These are phyloP conservation scores for Elongisporangium undulatum DNA, from an alignment of 352 stramenopile species.

Conservation along the genomic window DNA sequence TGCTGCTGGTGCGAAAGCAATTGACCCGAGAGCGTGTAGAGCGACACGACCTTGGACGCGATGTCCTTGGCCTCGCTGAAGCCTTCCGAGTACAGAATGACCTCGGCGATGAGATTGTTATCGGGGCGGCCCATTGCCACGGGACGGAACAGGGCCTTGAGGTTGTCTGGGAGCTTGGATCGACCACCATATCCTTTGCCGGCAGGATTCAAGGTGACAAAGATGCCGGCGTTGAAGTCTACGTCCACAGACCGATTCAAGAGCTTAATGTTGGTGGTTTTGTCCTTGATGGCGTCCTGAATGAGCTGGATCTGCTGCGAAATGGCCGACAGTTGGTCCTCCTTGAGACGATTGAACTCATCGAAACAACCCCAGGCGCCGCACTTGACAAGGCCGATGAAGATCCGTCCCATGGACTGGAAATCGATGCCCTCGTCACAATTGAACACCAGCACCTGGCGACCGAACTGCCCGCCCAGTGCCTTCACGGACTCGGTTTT, in stretches of 20 bases:
- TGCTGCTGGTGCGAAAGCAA: conserved; percentile 89
- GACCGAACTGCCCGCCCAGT: conserved; percentile 85
- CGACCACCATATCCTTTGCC: conserved; percentile 93
- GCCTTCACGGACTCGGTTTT: conserved; percentile 96
- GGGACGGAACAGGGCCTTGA: conserved; percentile 94
- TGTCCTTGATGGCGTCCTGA: conserved; percentile 91
- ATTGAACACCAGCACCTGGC: conserved; percentile 92
- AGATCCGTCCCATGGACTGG: conserved; percentile 93
- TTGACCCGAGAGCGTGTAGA: conserved; percentile 88
- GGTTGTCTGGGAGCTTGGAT: conserved; percentile 91
- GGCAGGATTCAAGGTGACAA: conserved; percentile 94
- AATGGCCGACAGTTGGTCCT: conserved; percentile 92
- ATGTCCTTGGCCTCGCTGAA: conserved; percentile 90
- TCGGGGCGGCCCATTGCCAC: conserved; percentile 91
- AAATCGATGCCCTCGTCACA: conserved; percentile 95
- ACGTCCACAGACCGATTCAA: conserved; percentile 86
- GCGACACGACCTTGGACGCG: conserved; percentile 87
- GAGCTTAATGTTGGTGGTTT: conserved; percentile 62
- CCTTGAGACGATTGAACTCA: conserved; percentile 95
- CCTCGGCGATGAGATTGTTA: conserved; percentile 93
- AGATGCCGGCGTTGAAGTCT: conserved; percentile 93
- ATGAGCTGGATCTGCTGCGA: conserved; percentile 95
- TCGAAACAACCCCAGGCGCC: conserved; percentile 97
- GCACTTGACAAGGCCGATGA: conserved; percentile 93
- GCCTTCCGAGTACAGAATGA: conserved; percentile 91